phyloP scores from a whole-genome alignment of 768 basidiomycete species.

The Tulasnella calospora region DNA sequence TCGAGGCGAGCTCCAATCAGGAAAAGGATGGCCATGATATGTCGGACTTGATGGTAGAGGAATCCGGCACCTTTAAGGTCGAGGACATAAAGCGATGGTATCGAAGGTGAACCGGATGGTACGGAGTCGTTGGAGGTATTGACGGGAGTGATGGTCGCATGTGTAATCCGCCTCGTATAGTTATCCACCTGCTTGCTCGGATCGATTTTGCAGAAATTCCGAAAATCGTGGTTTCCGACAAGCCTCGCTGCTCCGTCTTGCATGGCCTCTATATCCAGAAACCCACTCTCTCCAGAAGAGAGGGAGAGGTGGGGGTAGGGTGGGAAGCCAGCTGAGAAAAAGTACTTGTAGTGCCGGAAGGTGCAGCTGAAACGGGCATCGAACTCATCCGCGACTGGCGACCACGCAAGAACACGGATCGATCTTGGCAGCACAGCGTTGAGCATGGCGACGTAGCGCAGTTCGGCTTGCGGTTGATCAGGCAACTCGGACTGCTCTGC shows the following conservation, averaged over 20 bases:
- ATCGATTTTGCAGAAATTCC: conserved; percentile 93
- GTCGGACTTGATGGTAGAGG: conserved; percentile 92
- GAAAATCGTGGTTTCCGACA: conserved; percentile 88
- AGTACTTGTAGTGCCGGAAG: conserved; percentile 95
- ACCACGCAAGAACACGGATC: conserved; percentile 90
- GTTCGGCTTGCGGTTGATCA: conserved; percentile 42
- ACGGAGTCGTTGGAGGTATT: conserved; percentile 28
- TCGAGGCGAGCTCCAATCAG: conserved; percentile 82
- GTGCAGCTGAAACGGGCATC: conserved; percentile 85
- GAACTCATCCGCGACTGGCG: conserved; percentile 71
- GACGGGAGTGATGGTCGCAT: conserved; percentile 57
- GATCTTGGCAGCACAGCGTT: conserved; percentile 86
- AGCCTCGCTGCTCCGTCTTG: conserved; percentile 63
- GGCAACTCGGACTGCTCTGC: background rate
- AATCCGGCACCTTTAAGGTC: conserved; percentile 86
- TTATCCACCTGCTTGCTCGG: conserved; percentile 82
- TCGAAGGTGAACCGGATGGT: background rate
- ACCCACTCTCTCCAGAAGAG: conserved; percentile 30
- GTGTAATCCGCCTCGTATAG: conserved; percentile 63
- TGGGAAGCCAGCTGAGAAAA: conserved; percentile 55
- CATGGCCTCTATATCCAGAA: conserved; percentile 72
- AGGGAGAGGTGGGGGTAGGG: conserved; percentile 6
- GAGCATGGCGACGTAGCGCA: conserved; percentile 71
- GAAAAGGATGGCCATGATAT: conserved; percentile 88
- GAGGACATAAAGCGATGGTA: conserved; percentile 54